Conservation (phyloP, 2,329 filamentous ascomycete species). For the Boeremia lycopersici region DNA sequence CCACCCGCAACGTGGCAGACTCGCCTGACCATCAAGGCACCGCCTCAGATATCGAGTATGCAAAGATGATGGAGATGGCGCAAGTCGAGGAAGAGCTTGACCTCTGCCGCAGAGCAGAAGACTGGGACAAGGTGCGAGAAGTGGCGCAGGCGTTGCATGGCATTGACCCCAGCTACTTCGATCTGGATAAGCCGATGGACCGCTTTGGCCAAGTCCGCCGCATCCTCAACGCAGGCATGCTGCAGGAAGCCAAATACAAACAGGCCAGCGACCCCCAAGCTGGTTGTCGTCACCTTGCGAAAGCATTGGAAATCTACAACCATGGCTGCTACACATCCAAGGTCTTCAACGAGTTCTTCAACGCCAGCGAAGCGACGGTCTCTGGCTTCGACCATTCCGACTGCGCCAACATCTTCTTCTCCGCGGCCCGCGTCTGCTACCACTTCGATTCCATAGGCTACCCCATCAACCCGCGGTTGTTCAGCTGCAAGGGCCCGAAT, state of each 20-base stretch:
- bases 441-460: not conserved
- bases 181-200: not conserved
- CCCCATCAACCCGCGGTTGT: not conserved
- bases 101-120: not conserved
- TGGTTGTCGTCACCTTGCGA: not conserved
- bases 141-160: not conserved
- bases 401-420: constrained; percentile 4
- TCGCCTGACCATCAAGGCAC: not conserved
- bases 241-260: not conserved
- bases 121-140: constrained; percentile 2
- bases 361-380: not conserved
- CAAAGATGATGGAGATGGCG: not conserved
- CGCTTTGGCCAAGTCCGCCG: not conserved
- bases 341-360: not conserved
- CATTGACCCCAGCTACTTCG: not conserved
- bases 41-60: not conserved
- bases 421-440: not conserved
- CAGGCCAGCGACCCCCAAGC: not conserved
- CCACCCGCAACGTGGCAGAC: not conserved
- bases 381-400: constrained; percentile 1
- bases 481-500: not conserved
- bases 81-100: not conserved
- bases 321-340: not conserved
- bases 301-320: constrained; percentile 2
- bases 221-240: not conserved